phyloP scores from a whole-genome alignment of 2,329 filamentous ascomycete genomes.

The Mariannaea sp. region DNA sequence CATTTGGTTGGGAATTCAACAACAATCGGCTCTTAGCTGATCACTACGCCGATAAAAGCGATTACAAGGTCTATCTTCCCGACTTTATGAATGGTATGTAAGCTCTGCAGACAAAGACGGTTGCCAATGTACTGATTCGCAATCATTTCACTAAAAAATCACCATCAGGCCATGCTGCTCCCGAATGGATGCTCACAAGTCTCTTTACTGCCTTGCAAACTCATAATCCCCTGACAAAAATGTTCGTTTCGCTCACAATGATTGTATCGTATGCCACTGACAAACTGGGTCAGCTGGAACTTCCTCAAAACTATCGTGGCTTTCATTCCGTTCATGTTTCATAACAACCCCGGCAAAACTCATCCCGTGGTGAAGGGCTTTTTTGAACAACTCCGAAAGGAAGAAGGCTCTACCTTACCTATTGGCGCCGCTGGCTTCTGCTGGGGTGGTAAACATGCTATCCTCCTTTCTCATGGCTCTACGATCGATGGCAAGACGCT shows the following conservation, averaged over 20 bases:
- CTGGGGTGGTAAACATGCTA: constrained; percentile 63
- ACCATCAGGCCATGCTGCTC: constrained; percentile 38
- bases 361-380: constrained; percentile 44
- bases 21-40: constrained; percentile 60
- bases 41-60: constrained; percentile 55
- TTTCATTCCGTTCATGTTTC: constrained; percentile 41
- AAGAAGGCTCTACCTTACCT: constrained; percentile 37
- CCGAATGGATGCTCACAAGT: constrained; percentile 38
- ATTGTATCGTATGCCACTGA: neutral
- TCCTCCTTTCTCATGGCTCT: constrained; percentile 51
- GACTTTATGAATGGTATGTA: constrained; percentile 56
- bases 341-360: constrained; percentile 40
- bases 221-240: constrained; percentile 36
- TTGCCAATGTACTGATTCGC: neutral
- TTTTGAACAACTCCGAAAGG: constrained; percentile 44
- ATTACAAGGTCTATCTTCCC: constrained; percentile 57
- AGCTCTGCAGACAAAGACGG: too few species aligned
- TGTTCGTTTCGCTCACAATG: constrained; percentile 29
- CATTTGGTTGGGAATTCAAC: constrained; percentile 59
- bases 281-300: constrained; percentile 30
- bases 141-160: neutral
- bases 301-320: constrained; percentile 30
- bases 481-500: constrained; percentile 43
- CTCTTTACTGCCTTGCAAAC: constrained; percentile 35
- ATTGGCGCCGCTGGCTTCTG: constrained; percentile 64